These are phyloP conservation scores for Agaricus sinodeliciosus DNA, from an alignment of 768 basidiomycete genomes.

Conservation along the genomic window DNA sequence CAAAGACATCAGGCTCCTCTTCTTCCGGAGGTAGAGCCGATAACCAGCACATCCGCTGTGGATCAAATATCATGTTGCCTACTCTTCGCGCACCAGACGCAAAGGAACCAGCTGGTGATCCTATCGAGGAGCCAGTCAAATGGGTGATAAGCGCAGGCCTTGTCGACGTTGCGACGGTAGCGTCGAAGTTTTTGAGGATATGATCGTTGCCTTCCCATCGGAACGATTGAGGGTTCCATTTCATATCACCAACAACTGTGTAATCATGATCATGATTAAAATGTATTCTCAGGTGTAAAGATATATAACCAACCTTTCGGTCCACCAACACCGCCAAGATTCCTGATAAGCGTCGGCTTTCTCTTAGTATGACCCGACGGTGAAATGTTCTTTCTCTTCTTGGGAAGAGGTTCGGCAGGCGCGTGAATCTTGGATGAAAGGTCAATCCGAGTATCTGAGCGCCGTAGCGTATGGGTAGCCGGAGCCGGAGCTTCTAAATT, in stretches of 20 bases:
- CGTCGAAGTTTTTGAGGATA: slow-evolving; percentile 85
- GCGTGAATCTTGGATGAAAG: slow-evolving; percentile 33
- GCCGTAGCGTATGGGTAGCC: slow-evolving; percentile 49
- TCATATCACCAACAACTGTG: slow-evolving; percentile 92
- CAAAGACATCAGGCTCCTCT: slow-evolving; percentile 95
- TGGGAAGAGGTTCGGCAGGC: slow-evolving; percentile 27
- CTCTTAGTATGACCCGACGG: slow-evolving; percentile 39
- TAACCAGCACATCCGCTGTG: slow-evolving; percentile 92
- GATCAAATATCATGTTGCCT: slow-evolving; percentile 98
- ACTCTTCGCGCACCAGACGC: slow-evolving; percentile 81
- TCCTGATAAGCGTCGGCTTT: slow-evolving; percentile 86
- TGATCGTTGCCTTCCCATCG: slow-evolving; percentile 99
- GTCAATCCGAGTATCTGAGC: slow-evolving; percentile 49
- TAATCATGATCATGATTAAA: not conserved
- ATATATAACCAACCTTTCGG: slow-evolving; percentile 55
- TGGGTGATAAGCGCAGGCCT: slow-evolving; percentile 96
- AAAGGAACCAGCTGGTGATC: slow-evolving; percentile 70
- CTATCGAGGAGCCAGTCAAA: slow-evolving; percentile 80
- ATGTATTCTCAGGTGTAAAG: too few species aligned
- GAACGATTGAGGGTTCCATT: slow-evolving; percentile 85
- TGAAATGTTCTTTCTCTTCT: slow-evolving; percentile 51
- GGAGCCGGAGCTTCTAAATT: slow-evolving; percentile 28
- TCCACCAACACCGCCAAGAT: slow-evolving; percentile 58
- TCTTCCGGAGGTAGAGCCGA: slow-evolving; percentile 80
- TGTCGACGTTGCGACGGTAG: slow-evolving; percentile 70